phyloP scores from a whole-genome alignment of 1,139 yeast species.

The Sugiyamaella grinbergsii region DNA sequence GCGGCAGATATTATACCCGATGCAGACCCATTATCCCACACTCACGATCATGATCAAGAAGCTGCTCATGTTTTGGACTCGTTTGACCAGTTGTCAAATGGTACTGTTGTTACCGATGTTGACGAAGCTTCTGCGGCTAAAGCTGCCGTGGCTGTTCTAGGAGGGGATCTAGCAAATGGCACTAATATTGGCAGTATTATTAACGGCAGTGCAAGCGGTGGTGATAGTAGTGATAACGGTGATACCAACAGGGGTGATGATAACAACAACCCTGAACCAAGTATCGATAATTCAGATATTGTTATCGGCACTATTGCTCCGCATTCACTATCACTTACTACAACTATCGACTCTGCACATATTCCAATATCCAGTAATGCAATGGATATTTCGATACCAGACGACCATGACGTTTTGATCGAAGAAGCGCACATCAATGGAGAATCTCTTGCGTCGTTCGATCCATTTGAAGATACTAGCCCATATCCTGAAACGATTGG shows the following conservation, averaged over 20 bases:
- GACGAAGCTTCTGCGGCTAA: conserved; percentile 12
- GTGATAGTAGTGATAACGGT: neutral
- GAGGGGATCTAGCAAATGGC: too few relatives aligned
- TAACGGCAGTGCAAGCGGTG: neutral
- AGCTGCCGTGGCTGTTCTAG: conserved; percentile 6
- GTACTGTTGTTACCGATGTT: conserved; percentile 5
- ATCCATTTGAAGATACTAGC: conserved; percentile 15
- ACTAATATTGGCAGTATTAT: too few relatives aligned
- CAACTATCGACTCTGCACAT: conserved; percentile 9
- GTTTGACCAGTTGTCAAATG: conserved; percentile 1
- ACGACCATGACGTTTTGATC: conserved; percentile 1
- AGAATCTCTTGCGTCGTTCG: conserved; percentile 1
- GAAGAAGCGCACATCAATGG: conserved; percentile 3
- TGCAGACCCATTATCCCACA: neutral
- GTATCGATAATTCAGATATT: neutral
- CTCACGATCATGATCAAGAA: conserved; percentile 12
- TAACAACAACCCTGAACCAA: too few relatives aligned
- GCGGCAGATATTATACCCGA: neutral
- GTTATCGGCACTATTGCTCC: conserved; percentile 12
- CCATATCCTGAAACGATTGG: conserved; percentile 12
- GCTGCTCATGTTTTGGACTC: conserved; percentile 14
- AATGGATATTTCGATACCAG: conserved; percentile 14
- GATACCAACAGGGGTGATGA: too few relatives aligned
- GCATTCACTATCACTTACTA: conserved; percentile 15
- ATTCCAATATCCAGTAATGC: neutral